These are phyloP conservation scores for Auriculariales sp. DNA, from an alignment of 768 basidiomycete species.

Conservation along the genomic window DNA sequence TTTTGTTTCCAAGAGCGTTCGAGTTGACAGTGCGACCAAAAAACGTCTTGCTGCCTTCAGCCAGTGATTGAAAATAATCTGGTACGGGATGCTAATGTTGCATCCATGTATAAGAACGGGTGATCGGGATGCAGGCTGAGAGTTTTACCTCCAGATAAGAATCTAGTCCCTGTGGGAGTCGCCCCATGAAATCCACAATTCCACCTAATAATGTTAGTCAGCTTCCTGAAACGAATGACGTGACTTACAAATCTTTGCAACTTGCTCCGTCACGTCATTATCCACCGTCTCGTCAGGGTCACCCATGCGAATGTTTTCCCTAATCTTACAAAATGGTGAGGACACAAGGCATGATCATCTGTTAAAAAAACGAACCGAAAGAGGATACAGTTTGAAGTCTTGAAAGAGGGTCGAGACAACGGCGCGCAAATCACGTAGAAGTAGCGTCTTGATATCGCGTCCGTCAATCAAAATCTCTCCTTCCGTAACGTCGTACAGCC, in stretches of 20 bases:
- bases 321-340: conserved; percentile 31
- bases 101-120: conserved; percentile 5
- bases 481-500: conserved; percentile 30
- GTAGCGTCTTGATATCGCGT: conserved; percentile 44
- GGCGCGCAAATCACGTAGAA: conserved; percentile 47
- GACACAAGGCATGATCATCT: background rate
- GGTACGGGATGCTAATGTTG: conserved; percentile 40
- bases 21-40: conserved; percentile 49
- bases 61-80: conserved; percentile 51
- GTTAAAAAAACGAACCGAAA: conserved; percentile 41
- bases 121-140: background rate
- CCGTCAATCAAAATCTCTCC: conserved; percentile 36
- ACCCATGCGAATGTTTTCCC: conserved; percentile 65
- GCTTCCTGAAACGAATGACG: background rate
- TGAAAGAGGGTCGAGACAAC: conserved; percentile 63
- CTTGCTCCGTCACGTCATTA: conserved; percentile 37
- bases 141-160: conserved; percentile 36
- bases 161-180: conserved; percentile 50
- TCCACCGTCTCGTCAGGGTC: conserved; percentile 41
- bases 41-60: conserved; percentile 45
- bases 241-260: conserved; percentile 13
- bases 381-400: conserved; percentile 67
- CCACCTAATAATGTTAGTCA: conserved; percentile 28
- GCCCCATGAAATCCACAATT: conserved; percentile 47
- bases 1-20: conserved; percentile 15